Evolutionary conservation across 352 stramenopile genomes (phyloP), one percentile per base, ranked within the genome.

Genomic region (Phytophthora syringae): DNA sequence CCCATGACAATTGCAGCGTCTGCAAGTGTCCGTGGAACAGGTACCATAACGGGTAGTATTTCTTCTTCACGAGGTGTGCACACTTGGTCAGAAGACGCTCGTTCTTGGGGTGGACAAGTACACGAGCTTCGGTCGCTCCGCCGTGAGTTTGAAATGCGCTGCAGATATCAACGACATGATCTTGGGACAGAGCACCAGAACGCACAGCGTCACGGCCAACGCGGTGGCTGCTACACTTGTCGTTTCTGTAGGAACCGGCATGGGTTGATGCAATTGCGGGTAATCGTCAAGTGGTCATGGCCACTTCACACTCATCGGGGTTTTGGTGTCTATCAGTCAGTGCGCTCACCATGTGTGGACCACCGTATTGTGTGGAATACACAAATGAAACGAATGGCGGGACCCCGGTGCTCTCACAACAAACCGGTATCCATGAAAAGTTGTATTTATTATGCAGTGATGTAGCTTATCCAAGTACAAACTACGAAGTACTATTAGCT

Each of bases 11-110:
- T 52, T 81, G 70, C 39, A 88, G 18, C 2, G 82, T 88, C 67
- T 88, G 82, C 52, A 89, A 60, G 59, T 89, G 82, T 36, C 78
- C 80, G 51, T 88, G 88, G 45, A 84, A 84, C 22, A 89, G 66
- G 44, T 86, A 74, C 80, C 76, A 87, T 15, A 80, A 67, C 43
- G 82, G 74, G 34, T 80, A 82, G 67, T 88, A 91, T 44, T 70
- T 63, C 45, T 79, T 53, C 11, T 60, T 65, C 12, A 80, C 70
- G 49, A 89, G 56, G n/a, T 78, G 75, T 3, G 51, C 54, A 32
- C 80, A 89, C 2, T 71, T 57, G 48, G 49, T 49, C 20, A 89
- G 60, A 28, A 89, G 43, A 7, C 39, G 59, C 34, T 71, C 60
- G 54, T 85, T 89, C 54, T 52, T 55, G 22, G 52, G 21, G 77